A percentile compares a stretch with the other conserved stretches of the same genome.
These are phyloP conservation scores for Russula virescens DNA, from an alignment of 768 basidiomycete genomes.

Conservation along the genomic window DNA sequence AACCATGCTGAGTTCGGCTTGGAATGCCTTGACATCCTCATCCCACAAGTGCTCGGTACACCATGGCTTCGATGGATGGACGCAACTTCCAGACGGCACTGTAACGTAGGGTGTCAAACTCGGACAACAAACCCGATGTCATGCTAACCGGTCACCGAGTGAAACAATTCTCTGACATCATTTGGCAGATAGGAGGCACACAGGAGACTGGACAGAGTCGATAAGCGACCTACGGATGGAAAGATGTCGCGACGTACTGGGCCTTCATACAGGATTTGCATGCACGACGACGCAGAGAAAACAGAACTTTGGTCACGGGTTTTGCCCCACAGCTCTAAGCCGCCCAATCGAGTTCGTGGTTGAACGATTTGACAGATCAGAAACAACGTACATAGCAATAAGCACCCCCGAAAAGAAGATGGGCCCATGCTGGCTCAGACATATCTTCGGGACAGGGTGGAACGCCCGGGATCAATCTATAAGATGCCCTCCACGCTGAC, in stretches of 20 bases:
- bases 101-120: neutral
- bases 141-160: neutral
- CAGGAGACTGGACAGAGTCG: neutral
- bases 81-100: neutral
- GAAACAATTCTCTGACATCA: conserved; percentile 5
- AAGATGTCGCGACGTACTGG: neutral
- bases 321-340: conserved; percentile 17
- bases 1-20: neutral
- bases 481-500: conserved; percentile 28
- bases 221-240: neutral
- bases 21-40: conserved; percentile 4
- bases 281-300: conserved; percentile 12
- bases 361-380: neutral
- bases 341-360: neutral
- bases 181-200: neutral
- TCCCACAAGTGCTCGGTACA: conserved; percentile 13
- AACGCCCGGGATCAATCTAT: neutral
- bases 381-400: conserved; percentile 13
- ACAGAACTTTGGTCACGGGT: conserved; percentile 15
- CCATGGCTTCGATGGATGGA: conserved; percentile 1
- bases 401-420: conserved; percentile 17
- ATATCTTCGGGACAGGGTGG: conserved; percentile 18
- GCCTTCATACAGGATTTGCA: conserved; percentile 14
- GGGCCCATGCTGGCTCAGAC: conserved; percentile 18
- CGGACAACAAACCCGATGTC: neutral